A percentile compares a stretch with the other conserved stretches of the same genome.
Evolutionary conservation across 1,139 yeast species (phyloP).

Genomic region (Debaryomyces robertsiae): DNA sequence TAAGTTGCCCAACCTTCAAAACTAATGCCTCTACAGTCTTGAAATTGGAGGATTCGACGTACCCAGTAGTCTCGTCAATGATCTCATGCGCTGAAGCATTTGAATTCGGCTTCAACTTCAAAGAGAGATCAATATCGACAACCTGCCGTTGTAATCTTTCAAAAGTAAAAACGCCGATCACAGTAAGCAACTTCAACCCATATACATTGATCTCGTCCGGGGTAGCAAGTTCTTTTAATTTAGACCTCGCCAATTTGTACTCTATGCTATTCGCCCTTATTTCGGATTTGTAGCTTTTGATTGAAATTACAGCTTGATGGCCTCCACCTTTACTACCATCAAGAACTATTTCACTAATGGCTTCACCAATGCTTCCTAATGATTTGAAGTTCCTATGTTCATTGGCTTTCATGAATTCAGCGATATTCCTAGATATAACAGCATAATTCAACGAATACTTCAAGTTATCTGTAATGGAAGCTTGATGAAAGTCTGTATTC

Average conservation of each 20-base stretch:
- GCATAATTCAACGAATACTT: conserved; percentile 86
- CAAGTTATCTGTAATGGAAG: conserved; percentile 76
- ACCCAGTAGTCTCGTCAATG: conserved; percentile 50
- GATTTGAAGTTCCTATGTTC: conserved; percentile 52
- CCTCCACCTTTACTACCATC: conserved; percentile 56
- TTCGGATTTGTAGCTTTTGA: conserved; percentile 54
- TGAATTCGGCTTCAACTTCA: conserved; percentile 44
- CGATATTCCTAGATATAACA: conserved; percentile 66
- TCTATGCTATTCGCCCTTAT: conserved; percentile 57
- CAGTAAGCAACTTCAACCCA: conserved; percentile 63
- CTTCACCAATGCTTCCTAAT: conserved; percentile 58
- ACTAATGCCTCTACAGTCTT: conserved; percentile 94
- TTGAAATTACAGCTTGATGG: conserved; percentile 45
- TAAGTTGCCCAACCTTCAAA: conserved; percentile 66
- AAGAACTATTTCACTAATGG: conserved; percentile 51
- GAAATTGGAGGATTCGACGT: conserved; percentile 75
- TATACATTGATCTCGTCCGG: conserved; percentile 50
- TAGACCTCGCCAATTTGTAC: conserved; percentile 36
- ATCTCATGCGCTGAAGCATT: conserved; percentile 37
- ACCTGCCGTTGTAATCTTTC: conserved; percentile 82
- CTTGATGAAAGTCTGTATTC: conserved; percentile 67
- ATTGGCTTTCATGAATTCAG: conserved; percentile 50
- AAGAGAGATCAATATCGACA: conserved; percentile 59
- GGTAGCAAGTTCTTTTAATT: conserved; percentile 20
- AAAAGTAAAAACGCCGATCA: conserved; percentile 89